phyloP scores from a whole-genome alignment of 805 yeast species.

The Wickerhamiella occidentalis region DNA sequence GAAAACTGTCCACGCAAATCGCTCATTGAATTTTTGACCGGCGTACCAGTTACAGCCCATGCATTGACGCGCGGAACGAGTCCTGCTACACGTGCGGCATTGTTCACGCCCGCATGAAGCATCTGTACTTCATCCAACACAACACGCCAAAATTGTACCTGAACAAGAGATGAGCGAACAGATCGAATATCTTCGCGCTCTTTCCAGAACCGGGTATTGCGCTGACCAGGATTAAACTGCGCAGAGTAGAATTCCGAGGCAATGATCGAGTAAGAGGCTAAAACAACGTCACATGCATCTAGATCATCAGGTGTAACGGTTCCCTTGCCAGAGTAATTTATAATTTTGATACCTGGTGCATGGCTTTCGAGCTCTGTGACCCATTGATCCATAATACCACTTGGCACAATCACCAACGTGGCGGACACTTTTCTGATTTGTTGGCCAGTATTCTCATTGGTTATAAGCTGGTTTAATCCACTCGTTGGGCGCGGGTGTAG shows the following conservation, averaged over 20 bases:
- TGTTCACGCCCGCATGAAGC: slow-evolving; percentile 61
- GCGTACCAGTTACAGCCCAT: slow-evolving; percentile 97
- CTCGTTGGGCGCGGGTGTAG: slow-evolving; percentile 42
- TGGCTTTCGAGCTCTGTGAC: slow-evolving; percentile 49
- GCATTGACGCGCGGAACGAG: slow-evolving; percentile 75
- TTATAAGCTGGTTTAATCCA: not conserved
- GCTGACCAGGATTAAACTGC: slow-evolving; percentile 45
- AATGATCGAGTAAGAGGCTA: slow-evolving; percentile 63
- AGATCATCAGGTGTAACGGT: slow-evolving; percentile 39
- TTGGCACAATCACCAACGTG: slow-evolving; percentile 77
- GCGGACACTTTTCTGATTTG: slow-evolving; percentile 45
- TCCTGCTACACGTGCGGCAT: slow-evolving; percentile 70
- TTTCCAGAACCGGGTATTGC: slow-evolving; percentile 25
- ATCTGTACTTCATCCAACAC: slow-evolving; percentile 91
- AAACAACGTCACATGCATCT: slow-evolving; percentile 57
- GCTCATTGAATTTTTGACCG: slow-evolving; percentile 51
- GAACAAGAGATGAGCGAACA: slow-evolving; percentile 56
- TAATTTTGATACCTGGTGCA: slow-evolving; percentile 50
- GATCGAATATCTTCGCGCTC: slow-evolving; percentile 13
- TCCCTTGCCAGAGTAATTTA: slow-evolving; percentile 50
- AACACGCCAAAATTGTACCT: slow-evolving; percentile 79
- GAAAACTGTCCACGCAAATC: slow-evolving; percentile 63
- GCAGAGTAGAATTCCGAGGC: slow-evolving; percentile 73
- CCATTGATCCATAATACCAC: slow-evolving; percentile 80
- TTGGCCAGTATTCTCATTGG: slow-evolving; percentile 34